Percentiles rank a stretch among this genome's conserved stretches.
Conservation (phyloP, 1,284 basidiomycete genomes). For the Trichosporon sp. region DNA sequence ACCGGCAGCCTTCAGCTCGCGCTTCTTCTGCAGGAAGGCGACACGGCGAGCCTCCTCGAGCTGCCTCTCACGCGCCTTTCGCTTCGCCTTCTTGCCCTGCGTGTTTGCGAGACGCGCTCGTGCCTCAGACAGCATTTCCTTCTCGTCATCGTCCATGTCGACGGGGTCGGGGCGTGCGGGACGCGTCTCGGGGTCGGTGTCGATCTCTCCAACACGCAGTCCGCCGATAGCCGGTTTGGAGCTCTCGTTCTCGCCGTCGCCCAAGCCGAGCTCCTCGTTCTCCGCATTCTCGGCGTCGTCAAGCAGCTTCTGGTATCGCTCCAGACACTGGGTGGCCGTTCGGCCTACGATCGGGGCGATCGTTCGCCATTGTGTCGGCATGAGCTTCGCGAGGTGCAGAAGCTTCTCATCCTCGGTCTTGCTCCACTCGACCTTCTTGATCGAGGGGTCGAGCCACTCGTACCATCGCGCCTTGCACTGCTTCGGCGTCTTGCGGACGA, state of each 20-base stretch:
- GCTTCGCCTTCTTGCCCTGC: constrained; percentile 98
- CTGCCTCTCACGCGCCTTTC: constrained; percentile 93
- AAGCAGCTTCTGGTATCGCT: constrained; percentile 94
- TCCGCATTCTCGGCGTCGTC: constrained; percentile 96
- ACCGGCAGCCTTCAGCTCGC: constrained; percentile 94
- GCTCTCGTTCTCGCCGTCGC: constrained; percentile 69
- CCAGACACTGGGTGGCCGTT: constrained; percentile 97
- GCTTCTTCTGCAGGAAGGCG: constrained; percentile 94
- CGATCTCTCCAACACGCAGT: constrained; percentile 92
- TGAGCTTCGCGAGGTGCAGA: constrained; percentile 93
- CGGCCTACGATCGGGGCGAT: constrained; percentile 98
- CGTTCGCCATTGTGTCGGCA: constrained; percentile 99
- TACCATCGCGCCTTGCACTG: constrained; percentile 99
- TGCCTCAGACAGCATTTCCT: constrained; percentile 99
- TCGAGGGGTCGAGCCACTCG: constrained; percentile 98
- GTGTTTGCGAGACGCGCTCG: constrained; percentile 97
- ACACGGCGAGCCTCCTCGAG: constrained; percentile 91
- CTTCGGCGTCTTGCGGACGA: constrained; percentile 98
- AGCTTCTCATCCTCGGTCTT: constrained; percentile 99
- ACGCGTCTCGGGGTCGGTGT: constrained; percentile 98
- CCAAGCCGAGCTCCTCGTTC: constrained; percentile 82
- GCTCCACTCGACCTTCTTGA: constrained; percentile 99
- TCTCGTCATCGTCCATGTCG: constrained; percentile 99
- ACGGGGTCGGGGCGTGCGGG: constrained; percentile 97
- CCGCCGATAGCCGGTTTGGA: constrained; percentile 84